A percentile compares a stretch with the other conserved stretches of the same genome.
These are phyloP conservation scores for Tetrapisispora taiwanensis DNA, from an alignment of 805 yeast genomes.

Conservation along the genomic window DNA sequence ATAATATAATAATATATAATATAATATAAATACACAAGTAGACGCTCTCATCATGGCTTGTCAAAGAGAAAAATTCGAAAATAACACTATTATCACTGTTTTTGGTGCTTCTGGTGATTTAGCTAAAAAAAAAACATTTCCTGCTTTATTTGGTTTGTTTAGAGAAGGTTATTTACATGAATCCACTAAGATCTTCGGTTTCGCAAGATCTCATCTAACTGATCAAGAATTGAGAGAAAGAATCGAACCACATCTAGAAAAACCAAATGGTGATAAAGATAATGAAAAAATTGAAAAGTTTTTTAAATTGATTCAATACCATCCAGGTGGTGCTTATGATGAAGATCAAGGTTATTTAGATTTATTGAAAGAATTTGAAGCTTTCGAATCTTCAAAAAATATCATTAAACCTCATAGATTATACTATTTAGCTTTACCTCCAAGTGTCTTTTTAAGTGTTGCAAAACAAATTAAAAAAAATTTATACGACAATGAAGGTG, in stretches of 20 bases:
- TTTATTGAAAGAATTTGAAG: constrained; percentile 45
- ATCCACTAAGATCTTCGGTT: constrained; percentile 71
- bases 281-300: constrained; percentile 47
- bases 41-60: no score
- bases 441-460: constrained; percentile 77
- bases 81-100: constrained; percentile 64
- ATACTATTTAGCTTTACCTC: constrained; percentile 91
- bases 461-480: constrained; percentile 60
- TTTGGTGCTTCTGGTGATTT: constrained; percentile 94
- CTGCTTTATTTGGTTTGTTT: constrained; percentile 68
- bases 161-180: constrained; percentile 69
- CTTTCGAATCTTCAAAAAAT: constrained; percentile 43
- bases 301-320: constrained; percentile 54
- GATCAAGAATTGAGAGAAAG: constrained; percentile 59
- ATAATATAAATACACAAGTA: no score
- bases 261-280: constrained; percentile 37
- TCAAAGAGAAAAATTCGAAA: constrained; percentile 32
- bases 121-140: constrained; percentile 91
- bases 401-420: constrained; percentile 59
- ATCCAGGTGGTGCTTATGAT: constrained; percentile 67
- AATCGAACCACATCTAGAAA: constrained; percentile 50
- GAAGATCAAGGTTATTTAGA: constrained; percentile 58
- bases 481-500: constrained; percentile 58
- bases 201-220: constrained; percentile 74
- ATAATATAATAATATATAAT: no score